Evolutionary conservation across 2,329 filamentous ascomycete genomes (phyloP).

Genomic region (Epicoccum nigrum): DNA sequence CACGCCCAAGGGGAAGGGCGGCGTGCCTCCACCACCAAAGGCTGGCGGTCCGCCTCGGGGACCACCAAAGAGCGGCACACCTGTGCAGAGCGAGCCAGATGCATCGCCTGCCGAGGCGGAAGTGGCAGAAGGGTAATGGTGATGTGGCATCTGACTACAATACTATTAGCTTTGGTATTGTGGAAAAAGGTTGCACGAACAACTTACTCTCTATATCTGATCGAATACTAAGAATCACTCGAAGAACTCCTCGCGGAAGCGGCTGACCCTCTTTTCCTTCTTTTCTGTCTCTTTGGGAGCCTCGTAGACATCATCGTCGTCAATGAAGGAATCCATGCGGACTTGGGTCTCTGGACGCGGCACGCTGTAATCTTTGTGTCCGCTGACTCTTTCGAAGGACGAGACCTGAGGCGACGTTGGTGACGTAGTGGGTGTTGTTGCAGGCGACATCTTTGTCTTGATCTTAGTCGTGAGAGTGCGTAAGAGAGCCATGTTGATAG

Average conservation of each 20-base stretch:
- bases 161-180: background rate
- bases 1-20: slow-evolving; percentile 38
- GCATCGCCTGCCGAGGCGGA: slow-evolving; percentile 1
- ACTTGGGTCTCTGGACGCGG: slow-evolving; percentile 21
- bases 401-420: slow-evolving; percentile 25
- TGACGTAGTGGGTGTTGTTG: slow-evolving; percentile 31
- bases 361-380: slow-evolving; percentile 27
- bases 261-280: slow-evolving; percentile 35
- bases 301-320: slow-evolving; percentile 19
- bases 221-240: background rate
- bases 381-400: slow-evolving; percentile 33
- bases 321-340: slow-evolving; percentile 31
- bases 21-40: slow-evolving; percentile 46
- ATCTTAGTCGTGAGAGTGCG: slow-evolving; percentile 39
- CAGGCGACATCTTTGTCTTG: slow-evolving; percentile 36
- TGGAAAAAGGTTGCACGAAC: background rate
- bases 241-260: slow-evolving; percentile 38
- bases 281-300: slow-evolving; percentile 24
- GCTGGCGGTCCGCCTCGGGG: slow-evolving; percentile 43
- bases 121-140: slow-evolving; percentile 17
- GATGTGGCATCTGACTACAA: background rate
- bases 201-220: slow-evolving; percentile 18
- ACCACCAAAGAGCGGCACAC: slow-evolving; percentile 39
- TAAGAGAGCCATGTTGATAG: slow-evolving; percentile 37
- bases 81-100: slow-evolving; percentile 20